A percentile compares a stretch with the other conserved stretches of the same genome.
Conservation (phyloP, 2,329 filamentous ascomycete species). For the Clarireedia sp. region DNA sequence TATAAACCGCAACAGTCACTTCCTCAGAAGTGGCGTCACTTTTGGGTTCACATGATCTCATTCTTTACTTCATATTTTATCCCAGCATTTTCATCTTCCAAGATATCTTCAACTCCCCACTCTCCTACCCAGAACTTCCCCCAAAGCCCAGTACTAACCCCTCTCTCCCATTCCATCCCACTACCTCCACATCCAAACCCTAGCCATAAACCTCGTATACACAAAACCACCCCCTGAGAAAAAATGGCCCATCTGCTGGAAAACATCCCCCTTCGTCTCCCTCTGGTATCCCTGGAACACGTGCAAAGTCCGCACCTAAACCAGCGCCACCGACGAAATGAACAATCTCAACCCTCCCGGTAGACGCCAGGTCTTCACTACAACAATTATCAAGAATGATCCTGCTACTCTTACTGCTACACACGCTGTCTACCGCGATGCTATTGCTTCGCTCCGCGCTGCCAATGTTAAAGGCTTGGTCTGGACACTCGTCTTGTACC, state of each 20-base stretch:
- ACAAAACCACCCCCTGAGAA: conserved; percentile 19
- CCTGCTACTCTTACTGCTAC: conserved; percentile 25
- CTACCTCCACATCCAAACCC: conserved; percentile 23
- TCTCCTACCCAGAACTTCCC: no score
- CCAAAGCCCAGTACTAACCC: no score
- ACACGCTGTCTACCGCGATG: conserved; percentile 26
- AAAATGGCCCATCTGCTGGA: conserved; percentile 30
- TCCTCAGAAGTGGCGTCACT: no score
- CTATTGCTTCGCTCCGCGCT: conserved; percentile 22
- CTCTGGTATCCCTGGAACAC: conserved; percentile 32
- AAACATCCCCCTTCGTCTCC: conserved; percentile 24
- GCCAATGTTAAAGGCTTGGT: conserved; percentile 23
- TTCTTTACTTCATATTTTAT: no score
- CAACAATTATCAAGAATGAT: conserved; percentile 32
- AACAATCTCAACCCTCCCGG: conserved; percentile 28
- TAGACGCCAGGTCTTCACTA: conserved; percentile 29
- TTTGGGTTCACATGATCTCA: no score
- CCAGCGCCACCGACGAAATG: conserved; percentile 30
- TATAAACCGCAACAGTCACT: no score
- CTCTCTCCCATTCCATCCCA: conserved; percentile 10
- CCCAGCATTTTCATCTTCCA: no score
- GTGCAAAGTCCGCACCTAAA: conserved; percentile 28
- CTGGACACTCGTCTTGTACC: conserved; percentile 31
- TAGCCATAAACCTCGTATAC: conserved; percentile 28
- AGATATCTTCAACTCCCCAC: no score